Evolutionary conservation across 768 basidiomycete species (phyloP).

Genomic region (Leucocoprinus birnbaumii): DNA sequence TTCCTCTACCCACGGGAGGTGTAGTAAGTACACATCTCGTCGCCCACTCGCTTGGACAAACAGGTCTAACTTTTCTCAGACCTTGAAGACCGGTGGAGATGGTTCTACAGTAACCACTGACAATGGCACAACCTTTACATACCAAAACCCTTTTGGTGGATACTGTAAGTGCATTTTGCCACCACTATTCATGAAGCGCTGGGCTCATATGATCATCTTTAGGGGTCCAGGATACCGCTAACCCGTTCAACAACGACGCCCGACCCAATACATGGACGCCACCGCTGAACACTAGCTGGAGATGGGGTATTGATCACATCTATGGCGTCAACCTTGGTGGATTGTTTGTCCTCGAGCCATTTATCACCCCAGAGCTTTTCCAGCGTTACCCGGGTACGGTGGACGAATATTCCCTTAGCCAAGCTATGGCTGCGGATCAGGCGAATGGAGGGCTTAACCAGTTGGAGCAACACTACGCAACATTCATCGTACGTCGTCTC

Average conservation of each 20-base stretch:
- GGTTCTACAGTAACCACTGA: constrained; percentile 57
- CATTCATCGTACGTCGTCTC: constrained; percentile 67
- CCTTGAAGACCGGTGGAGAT: constrained; percentile 47
- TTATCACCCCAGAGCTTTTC: constrained; percentile 64
- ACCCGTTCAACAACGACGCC: constrained; percentile 71
- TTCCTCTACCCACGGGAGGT: constrained; percentile 14
- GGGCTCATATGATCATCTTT: not conserved
- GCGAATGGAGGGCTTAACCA: constrained; percentile 58
- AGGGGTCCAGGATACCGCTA: constrained; percentile 59
- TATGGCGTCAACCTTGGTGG: constrained; percentile 73
- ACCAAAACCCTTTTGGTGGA: constrained; percentile 70
- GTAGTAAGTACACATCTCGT: constrained; percentile 15
- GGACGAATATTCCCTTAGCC: constrained; percentile 70
- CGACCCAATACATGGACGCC: constrained; percentile 72
- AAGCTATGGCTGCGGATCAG: constrained; percentile 64
- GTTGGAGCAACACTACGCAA: constrained; percentile 76
- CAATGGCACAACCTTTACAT: constrained; percentile 66
- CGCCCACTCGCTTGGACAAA: not conserved
- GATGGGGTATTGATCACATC: constrained; percentile 55
- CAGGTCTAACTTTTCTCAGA: not conserved
- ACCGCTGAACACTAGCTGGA: constrained; percentile 66
- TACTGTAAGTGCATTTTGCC: constrained; percentile 39
- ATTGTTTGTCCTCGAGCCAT: constrained; percentile 74
- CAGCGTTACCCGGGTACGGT: constrained; percentile 52
- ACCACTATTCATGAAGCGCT: not conserved